Conservation (phyloP, 805 yeast genomes). For the Candida insectorum region DNA sequence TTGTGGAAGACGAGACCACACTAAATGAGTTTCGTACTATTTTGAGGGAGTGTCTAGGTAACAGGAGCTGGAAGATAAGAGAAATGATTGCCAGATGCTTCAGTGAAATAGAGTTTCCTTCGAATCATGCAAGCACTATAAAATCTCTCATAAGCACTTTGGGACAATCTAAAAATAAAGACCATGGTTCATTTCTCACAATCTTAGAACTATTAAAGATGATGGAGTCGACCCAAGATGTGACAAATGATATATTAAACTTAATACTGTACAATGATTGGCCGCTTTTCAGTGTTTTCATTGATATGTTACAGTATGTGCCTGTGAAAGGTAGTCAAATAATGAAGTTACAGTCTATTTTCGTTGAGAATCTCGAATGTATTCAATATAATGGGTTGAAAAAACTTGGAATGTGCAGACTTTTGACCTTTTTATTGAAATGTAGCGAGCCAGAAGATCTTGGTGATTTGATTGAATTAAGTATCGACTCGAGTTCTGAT, state of each 20-base stretch:
- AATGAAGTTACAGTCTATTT: constrained; percentile 28
- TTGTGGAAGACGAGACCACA: constrained; percentile 48
- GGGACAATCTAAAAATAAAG: too few relatives aligned
- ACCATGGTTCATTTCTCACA: constrained; percentile 65
- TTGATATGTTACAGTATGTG: constrained; percentile 15
- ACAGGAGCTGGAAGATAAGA: constrained; percentile 75
- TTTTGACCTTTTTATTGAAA: constrained; percentile 4
- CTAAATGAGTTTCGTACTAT: constrained; percentile 50
- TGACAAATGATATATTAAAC: background rate
- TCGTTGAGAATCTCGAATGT: constrained; percentile 24
- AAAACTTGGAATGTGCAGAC: constrained; percentile 6
- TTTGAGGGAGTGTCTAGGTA: constrained; percentile 46
- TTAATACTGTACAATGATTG: constrained; percentile 16
- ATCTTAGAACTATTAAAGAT: constrained; percentile 16
- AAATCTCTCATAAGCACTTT: too few relatives aligned
- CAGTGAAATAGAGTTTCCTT: constrained; percentile 32
- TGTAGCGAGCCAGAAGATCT: background rate
- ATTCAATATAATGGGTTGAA: constrained; percentile 9
- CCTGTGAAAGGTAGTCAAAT: constrained; percentile 10
- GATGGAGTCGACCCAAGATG: background rate
- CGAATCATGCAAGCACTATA: too few relatives aligned
- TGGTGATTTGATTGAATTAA: constrained; percentile 2
- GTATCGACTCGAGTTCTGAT: background rate
- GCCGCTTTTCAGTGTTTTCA: constrained; percentile 31
- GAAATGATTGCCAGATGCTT: constrained; percentile 80